Base-by-base conservation (phyloP, 169 alveolate species). In the Eimeria sp. region DNA sequence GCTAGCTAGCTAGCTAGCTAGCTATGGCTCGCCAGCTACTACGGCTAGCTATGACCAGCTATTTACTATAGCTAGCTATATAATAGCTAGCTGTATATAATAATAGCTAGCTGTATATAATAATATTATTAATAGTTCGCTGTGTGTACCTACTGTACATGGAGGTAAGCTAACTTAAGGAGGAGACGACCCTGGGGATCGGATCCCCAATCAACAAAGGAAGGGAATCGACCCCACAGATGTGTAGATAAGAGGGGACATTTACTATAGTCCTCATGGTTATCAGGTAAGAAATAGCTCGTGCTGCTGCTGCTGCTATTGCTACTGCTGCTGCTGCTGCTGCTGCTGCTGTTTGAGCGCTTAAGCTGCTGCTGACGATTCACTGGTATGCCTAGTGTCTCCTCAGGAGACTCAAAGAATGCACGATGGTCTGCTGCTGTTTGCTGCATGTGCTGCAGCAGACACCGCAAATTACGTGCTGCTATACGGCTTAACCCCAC, bases 261-360 rank as follows among this genome's bases (percentile, higher is more conserved):
- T 20, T 34, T 43, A 61, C 58, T 34, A 40, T 5, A 25, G 51
- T 75, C 87, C 43, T 34, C 87, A 9, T 57, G 1, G 87, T 30
- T 43, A 61, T 75, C 87, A 5, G 45, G n/a, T n/a, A 27, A 40
- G 83, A 45, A 40, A 30, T 61, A 6, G 61, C 87, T 45, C 34
- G 63, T 13, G 87, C 58, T 75, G 87, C 25, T 27, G 82, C 82
- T 72, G 49, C 87, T 20, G 61, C 87, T 45, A 30, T 61, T 45
- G 87, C 58, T 75, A 61, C 51, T 27, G 82, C 82, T 67, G 49
- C 82, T 58, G 58, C 87, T 75, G 43, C 87, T 75, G 87, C 87
- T 75, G 87, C 63, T 13, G 87, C 82, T 16, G 82, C 43, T 67
- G 61, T 13, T 54, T 6, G 18, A 9, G 61, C 61, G 6, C 18